Base-by-base conservation (phyloP, 2,329 filamentous ascomycete species). In the Chaetomium olivaceum region DNA sequence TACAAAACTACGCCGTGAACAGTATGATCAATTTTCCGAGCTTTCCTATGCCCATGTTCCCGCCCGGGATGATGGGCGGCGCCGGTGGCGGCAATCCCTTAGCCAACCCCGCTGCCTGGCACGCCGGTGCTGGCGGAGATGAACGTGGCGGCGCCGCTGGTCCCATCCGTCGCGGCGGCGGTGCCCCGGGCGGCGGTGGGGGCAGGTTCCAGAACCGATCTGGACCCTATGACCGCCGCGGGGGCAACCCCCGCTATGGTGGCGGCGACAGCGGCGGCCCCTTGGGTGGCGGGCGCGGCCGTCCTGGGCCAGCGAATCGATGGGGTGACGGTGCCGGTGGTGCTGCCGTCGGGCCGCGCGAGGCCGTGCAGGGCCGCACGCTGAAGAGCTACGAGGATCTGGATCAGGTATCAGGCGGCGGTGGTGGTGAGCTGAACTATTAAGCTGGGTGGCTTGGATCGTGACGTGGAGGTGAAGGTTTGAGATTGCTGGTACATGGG, bases 301-400 rank as follows among this genome's bases (percentile, higher is more conserved):
- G 85, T 70, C 75, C 79, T 56, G 81, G 84, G 63, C 67, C 61
- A 72, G 79, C 72, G 4, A 78, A 87, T 39, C 83, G 88, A 70
- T 91, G 89, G 85, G 89, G 90, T 51, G 91, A 92, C 69, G 90
- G 89, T 29, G 82, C 82, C 2, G 90, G 91, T 48, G 90, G 86
- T 27, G 88, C 90, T 39, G 88, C 90, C 2, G 89, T 93, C 67
- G 93, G 93, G 0, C 94, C 95, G 23, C 87, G 91, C 23, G 93
- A 98, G 78, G 94, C 95, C 12, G 93, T 96, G 0, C 92, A 96
- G 71, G 95, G 95, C 5, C 87, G 95, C 64, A 97, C 91, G 67
- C 80, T 99, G 70, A 97, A 96, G 84, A 97, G 92, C 77, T 99
- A 99, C 76, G 96, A 99, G 77, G 95, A 99, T 76, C 82, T 99